Evolutionary conservation across 441 rosid species (phyloP).

Genomic region (Erysimum pusillum): DNA sequence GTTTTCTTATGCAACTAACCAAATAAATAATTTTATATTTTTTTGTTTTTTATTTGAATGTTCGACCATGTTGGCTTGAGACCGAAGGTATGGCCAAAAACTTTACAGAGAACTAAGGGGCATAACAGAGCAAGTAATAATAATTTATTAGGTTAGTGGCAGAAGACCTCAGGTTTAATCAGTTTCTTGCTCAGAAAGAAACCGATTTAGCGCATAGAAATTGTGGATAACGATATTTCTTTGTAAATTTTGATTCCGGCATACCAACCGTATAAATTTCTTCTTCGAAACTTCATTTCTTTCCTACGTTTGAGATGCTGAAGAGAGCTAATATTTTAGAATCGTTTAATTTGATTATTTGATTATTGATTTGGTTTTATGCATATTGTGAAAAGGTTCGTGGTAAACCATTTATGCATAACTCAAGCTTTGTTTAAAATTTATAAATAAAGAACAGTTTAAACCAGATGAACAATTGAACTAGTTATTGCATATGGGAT

Average conservation of each 20-base stretch:
- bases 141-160: not conserved
- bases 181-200: slow-evolving; percentile 10
- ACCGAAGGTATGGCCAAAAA: slow-evolving; percentile 11
- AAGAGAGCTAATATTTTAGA: not conserved
- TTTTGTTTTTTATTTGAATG: not conserved
- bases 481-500: not conserved
- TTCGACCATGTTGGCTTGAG: slow-evolving; percentile 36
- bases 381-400: not conserved
- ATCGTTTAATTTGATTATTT: not conserved
- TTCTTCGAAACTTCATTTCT: not conserved
- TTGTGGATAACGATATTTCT: not conserved
- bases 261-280: not conserved
- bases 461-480: not conserved
- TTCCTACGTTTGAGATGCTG: not conserved
- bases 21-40: not conserved
- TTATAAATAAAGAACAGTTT: too few species aligned
- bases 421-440: too few species aligned
- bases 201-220: not conserved
- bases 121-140: not conserved
- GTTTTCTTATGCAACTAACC: slow-evolving; percentile 26
- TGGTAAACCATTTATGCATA: not conserved
- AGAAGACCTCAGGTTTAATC: not conserved
- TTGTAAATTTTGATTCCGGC: not conserved
- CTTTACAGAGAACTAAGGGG: slow-evolving; percentile 29
- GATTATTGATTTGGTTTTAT: not conserved